Conservation (phyloP, 495 filamentous ascomycete genomes). For the Penicillium dipodomyicola region DNA sequence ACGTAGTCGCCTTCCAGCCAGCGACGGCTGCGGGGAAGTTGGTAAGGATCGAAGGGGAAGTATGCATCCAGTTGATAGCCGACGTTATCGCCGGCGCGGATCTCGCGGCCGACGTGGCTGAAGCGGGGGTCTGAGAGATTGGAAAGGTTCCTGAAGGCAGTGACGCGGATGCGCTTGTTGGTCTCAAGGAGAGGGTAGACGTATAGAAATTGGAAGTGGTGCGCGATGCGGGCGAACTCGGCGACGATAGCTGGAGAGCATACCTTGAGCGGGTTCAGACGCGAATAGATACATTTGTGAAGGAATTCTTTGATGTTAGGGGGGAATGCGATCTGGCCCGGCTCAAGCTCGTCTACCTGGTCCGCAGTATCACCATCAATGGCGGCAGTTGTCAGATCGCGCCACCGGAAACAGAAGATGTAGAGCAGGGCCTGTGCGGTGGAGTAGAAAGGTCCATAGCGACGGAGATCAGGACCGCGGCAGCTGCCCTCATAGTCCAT, state of each 20-base stretch:
- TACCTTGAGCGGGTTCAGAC: conserved; percentile 91
- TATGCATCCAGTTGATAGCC: conserved; percentile 82
- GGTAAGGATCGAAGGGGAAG: conserved; percentile 97
- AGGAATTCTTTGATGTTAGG: conserved; percentile 69
- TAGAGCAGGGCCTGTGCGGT: conserved; percentile 85
- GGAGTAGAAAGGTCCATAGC: conserved; percentile 82
- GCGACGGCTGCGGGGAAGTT: conserved; percentile 74
- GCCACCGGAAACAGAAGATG: conserved; percentile 99
- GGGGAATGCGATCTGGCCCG: conserved; percentile 70
- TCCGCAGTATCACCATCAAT: conserved; percentile 50
- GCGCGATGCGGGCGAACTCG: conserved; percentile 82
- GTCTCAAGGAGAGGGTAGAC: conserved; percentile 83
- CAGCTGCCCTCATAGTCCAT: conserved; percentile 62
- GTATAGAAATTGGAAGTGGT: conserved; percentile 81
- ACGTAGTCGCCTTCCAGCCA: conserved; percentile 88
- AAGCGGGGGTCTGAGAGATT: conserved; percentile 34
- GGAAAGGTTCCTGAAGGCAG: conserved; percentile 51
- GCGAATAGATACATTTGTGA: conserved; percentile 71
- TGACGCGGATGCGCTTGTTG: conserved; percentile 80
- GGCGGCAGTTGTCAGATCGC: conserved; percentile 68
- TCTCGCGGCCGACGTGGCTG: conserved; percentile 59
- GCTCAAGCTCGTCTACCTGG: conserved; percentile 52
- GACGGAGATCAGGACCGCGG: conserved; percentile 77
- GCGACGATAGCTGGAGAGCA: conserved; percentile 90
- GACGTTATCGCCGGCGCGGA: conserved; percentile 59